Conservation (phyloP, 2,329 filamentous ascomycete species). For the Juglanconis juglandina region DNA sequence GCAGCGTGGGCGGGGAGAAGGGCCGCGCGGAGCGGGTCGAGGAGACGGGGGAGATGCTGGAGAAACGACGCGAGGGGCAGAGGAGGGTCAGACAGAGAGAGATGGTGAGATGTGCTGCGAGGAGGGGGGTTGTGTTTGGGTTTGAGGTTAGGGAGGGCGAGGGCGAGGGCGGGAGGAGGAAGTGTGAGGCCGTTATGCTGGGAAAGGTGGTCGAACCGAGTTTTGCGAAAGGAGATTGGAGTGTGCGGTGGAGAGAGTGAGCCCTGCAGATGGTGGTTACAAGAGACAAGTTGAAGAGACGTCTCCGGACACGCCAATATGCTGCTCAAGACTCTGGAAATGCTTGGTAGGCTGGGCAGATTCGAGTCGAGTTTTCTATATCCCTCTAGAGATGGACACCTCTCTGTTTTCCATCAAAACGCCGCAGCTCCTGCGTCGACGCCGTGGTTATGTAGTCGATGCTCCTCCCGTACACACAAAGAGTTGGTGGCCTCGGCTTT, state of each 20-base stretch:
- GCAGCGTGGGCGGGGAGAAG: conserved; percentile 54
- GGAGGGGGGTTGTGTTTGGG: conserved; percentile 57
- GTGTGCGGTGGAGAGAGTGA: conserved; percentile 52
- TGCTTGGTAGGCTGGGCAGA: too few species aligned
- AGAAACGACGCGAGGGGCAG: conserved; percentile 47
- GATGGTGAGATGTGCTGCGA: conserved; percentile 59
- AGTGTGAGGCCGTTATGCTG: conserved; percentile 58
- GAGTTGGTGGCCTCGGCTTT: background rate
- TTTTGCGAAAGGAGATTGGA: conserved; percentile 61
- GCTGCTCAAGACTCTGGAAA: too few species aligned
- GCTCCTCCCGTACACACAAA: background rate
- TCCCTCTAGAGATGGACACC: background rate
- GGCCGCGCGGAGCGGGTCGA: conserved; percentile 48
- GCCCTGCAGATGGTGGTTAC: background rate
- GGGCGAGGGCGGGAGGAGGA: conserved; percentile 29
- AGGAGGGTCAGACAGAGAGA: conserved; percentile 46
- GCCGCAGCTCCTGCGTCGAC: background rate
- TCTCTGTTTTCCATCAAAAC: background rate
- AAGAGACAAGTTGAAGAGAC: background rate
- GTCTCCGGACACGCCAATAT: too few species aligned
- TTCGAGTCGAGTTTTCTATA: background rate
- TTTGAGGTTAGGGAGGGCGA: conserved; percentile 28
- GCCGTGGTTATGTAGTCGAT: background rate
- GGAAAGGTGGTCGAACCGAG: conserved; percentile 56
- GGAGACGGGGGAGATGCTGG: conserved; percentile 49